Base-by-base conservation (phyloP, 768 basidiomycete genomes). In the Auriculariales sp. region DNA sequence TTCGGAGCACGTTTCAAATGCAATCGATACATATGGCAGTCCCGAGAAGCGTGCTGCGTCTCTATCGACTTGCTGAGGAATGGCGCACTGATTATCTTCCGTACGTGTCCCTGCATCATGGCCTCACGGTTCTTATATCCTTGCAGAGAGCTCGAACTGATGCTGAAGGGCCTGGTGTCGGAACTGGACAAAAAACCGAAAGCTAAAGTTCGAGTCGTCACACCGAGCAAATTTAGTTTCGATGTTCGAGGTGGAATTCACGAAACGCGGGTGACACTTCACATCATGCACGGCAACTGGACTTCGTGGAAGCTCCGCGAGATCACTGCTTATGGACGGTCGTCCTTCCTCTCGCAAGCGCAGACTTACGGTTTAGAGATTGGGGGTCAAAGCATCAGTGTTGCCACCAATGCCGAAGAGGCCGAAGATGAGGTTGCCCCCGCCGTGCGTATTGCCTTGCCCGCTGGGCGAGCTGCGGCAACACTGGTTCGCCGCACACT, bases 231-330 rank as follows among this genome's bases (percentile, higher is more conserved):
- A 5, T 48, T 32, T 14, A 53, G 63, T 6, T 54, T 77, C 28
- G 74, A 80, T 39, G 51, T 84, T n/a, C 14, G 74, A 82, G 53
- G 68, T 73, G 3, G 68, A 70, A 25, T 50, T 87, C 7, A 57
- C 61, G 3, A 71, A 19, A 59, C 79, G 22, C 72, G 73, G 24
- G 67, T 87, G 7, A 75, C 77, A 3, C 71, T 91, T 4, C 87
- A 89, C 57, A 79, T 90, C 33, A 87, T 90, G 82, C 84, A 81
- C 53, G 86, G 85, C 17, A 90, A 86, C 1, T 91, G 87, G 87
- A 63, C 90, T 28, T 79, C 83, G 6, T 88, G 81, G 83, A 74
- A 79, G 50, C 64, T 78, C 19, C 67, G 73, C 49, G 66, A 78
- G 47, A 71, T 68, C 0, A 62, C 76, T 6, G 63, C 62, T 2